Base-by-base conservation (phyloP, 257 asterid genomes). In the Solanum etuberosum region DNA sequence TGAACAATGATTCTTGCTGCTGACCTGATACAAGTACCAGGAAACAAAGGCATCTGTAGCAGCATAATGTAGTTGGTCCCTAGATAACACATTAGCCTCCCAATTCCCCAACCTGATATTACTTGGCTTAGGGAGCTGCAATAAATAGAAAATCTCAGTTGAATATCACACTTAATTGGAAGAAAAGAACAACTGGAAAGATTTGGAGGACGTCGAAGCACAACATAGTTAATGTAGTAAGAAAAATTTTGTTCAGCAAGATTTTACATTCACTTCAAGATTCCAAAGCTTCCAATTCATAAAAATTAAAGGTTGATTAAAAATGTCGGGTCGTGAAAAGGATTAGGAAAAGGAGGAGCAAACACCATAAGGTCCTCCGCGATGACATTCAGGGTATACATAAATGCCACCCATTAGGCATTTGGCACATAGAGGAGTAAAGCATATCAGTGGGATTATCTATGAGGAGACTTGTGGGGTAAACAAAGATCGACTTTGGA, bases 1-100 rank as follows among this genome's bases (percentile, higher is more conserved):
- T 80, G 27, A 51, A 86, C 32, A 43, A 65, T 63, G 73, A 38
- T 72, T 10, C 84, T 72, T 63, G 67, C 63, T 37, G 31, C 85
- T 46, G 91, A 96, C 99, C 98, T 96, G 95, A 93, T 92, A 91
- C 10, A 96, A 93, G 89, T 91, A 87, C 98, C 98, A 95, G 42
- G 99, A 96, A 85, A 91, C 88, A 10, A 94, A 96, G 76, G 99
- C 99, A 92, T 96, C 99, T 10, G 97, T 92, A 72, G 99, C 98
- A 35, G 98, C 99, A 90, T 96, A 96, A 9, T 89, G 88, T 83
- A 95, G 87, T 91, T 94, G 94, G 54, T 94, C 93, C 76, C 85
- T 88, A 70, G 99, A 94, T 86, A 96, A 91, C 91, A 67, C 88
- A 43, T 89, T 88, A 35, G 91, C 98, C 92, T 96, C 99, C 99